Evolutionary conservation across 805 yeast species (phyloP).

Genomic region (Saturnispora halmiae): DNA sequence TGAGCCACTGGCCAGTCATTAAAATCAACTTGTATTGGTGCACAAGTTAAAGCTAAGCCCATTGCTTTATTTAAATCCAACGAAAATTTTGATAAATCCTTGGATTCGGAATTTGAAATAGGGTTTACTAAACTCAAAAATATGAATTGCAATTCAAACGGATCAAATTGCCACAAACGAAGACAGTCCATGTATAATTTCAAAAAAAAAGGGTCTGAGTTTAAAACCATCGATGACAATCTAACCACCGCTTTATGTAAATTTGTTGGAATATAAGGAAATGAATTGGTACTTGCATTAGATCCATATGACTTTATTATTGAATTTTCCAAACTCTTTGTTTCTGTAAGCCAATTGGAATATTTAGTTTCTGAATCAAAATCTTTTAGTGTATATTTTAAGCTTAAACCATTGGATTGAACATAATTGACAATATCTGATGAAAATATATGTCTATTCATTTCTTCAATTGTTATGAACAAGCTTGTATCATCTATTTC

Average conservation of each 20-base stretch:
- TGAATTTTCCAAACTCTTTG: constrained; percentile 11
- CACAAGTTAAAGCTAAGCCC: constrained; percentile 20
- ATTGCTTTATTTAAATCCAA: constrained; percentile 15
- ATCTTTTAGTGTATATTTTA: constrained; percentile 11
- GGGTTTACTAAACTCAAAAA: constrained; percentile 11
- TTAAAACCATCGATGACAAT: constrained; percentile 15
- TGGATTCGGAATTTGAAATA: constrained; percentile 2
- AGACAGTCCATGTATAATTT: constrained; percentile 23
- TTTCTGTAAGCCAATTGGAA: constrained; percentile 14
- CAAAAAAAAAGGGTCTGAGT: constrained; percentile 20
- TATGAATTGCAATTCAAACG: constrained; percentile 19
- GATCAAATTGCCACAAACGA: constrained; percentile 28
- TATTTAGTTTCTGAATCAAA: constrained; percentile 13
- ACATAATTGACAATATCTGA: constrained; percentile 8
- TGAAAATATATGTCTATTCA: constrained; percentile 7
- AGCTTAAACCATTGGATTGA: constrained; percentile 4
- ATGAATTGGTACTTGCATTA: background rate
- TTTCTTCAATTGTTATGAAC: constrained; percentile 1
- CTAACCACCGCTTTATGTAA: constrained; percentile 5
- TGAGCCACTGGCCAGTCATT: constrained; percentile 23
- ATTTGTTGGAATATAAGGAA: constrained; percentile 11
- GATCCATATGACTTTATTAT: constrained; percentile 6
- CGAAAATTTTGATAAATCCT: background rate
- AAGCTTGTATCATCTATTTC: constrained; percentile 6
- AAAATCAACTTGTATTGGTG: constrained; percentile 19